A percentile compares a stretch with the other conserved stretches of the same genome.
phyloP scores from a whole-genome alignment of 192 early-diverging fungal species.

The Backusella tuberculispora region DNA sequence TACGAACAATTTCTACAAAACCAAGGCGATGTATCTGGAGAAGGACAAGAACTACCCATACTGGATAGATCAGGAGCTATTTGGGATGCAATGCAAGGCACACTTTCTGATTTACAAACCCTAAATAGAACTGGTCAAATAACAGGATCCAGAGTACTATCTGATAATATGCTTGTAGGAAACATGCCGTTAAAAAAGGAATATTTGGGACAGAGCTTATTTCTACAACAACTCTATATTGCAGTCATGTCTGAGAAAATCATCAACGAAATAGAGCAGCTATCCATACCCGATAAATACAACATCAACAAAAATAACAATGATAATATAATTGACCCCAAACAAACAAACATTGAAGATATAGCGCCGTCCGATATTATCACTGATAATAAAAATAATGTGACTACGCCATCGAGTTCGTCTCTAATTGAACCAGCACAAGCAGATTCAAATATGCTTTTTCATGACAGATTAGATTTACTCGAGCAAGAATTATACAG shows the following conservation, averaged over 20 bases:
- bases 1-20: constrained; percentile 35
- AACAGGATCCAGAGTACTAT: constrained; percentile 25
- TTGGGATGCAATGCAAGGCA: constrained; percentile 39
- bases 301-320: neutral
- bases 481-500: constrained; percentile 34
- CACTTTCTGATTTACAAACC: constrained; percentile 37
- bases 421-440: neutral
- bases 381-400: neutral
- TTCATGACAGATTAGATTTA: constrained; percentile 41
- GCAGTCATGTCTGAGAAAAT: constrained; percentile 33
- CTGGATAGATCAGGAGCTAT: constrained; percentile 13
- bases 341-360: neutral
- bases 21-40: neutral
- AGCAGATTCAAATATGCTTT: constrained; percentile 20
- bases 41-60: neutral
- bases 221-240: constrained; percentile 30
- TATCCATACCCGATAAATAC: neutral
- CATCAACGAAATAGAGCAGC: constrained; percentile 15
- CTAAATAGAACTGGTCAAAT: constrained; percentile 22
- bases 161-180: constrained; percentile 39
- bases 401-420: neutral
- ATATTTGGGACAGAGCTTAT: constrained; percentile 24
- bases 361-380: neutral
- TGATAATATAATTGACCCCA: neutral
- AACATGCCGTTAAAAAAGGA: constrained; percentile 38